Evolutionary conservation across 805 yeast genomes (phyloP).

Genomic region (Dipodascopsis uninucleata): DNA sequence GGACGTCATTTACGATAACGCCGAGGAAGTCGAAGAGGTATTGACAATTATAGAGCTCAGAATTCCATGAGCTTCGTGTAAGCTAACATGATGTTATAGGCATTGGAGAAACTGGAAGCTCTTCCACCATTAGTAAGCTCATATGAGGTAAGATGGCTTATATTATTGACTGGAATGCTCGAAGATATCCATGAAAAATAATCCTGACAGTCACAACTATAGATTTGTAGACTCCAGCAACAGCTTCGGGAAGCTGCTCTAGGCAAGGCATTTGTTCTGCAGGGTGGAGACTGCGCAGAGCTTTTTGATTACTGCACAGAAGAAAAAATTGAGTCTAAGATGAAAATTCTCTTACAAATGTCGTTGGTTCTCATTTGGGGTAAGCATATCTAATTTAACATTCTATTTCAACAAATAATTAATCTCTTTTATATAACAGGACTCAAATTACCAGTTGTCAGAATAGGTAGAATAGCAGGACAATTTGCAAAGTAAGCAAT

Average conservation of each 20-base stretch:
- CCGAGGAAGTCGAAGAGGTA: constrained; percentile 36
- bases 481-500: constrained; percentile 40
- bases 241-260: constrained; percentile 41
- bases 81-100: constrained; percentile 22
- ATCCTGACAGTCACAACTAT: not conserved
- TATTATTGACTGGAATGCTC: not conserved
- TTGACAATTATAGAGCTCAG: not conserved
- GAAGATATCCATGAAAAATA: too few species aligned
- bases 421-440: constrained; percentile 21
- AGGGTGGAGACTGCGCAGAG: constrained; percentile 47
- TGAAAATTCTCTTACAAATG: constrained; percentile 44
- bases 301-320: constrained; percentile 42
- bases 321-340: constrained; percentile 40
- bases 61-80: too few species aligned
- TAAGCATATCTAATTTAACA: not conserved
- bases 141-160: constrained; percentile 30
- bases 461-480: constrained; percentile 45
- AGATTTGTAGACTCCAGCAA: constrained; percentile 36
- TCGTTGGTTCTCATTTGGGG: constrained; percentile 44
- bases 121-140: constrained; percentile 44
- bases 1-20: constrained; percentile 43
- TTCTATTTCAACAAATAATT: too few species aligned
- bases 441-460: constrained; percentile 39
- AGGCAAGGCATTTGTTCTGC: constrained; percentile 44
- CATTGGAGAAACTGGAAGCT: constrained; percentile 41